These are phyloP conservation scores for Rhizoclosmatium hyalinum DNA, from an alignment of 371 early-diverging fungal genomes.

Conservation along the genomic window DNA sequence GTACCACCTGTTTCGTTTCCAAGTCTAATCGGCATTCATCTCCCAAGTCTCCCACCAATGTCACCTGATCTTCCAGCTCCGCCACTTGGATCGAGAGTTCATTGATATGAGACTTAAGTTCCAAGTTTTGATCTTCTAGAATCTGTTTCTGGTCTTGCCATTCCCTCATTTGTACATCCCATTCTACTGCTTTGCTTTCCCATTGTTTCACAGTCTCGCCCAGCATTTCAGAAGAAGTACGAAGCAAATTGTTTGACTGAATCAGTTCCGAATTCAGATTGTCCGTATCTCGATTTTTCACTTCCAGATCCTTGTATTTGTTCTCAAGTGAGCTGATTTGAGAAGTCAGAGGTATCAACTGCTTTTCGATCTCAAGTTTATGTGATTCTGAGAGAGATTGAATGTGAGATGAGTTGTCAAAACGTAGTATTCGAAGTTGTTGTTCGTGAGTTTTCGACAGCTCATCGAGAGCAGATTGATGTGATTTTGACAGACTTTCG, in stretches of 20 bases:
- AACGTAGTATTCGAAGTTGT: not conserved
- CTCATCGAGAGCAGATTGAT: not conserved
- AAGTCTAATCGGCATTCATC: not conserved
- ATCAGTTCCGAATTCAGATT: no score
- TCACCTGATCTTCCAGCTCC: not conserved
- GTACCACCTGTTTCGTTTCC: not conserved
- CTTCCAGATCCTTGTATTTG: no score
- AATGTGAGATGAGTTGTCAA: no score
- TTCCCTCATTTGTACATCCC: not conserved
- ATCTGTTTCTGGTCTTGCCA: not conserved
- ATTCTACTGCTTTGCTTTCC: not conserved
- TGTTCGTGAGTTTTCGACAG: not conserved
- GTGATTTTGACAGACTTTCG: not conserved
- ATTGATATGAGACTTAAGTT: not conserved
- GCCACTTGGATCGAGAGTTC: not conserved
- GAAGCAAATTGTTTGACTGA: no score
- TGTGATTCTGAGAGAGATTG: no score
- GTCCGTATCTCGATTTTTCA: no score
- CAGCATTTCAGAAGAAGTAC: no score
- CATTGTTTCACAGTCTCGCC: not conserved
- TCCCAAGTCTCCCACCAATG: no score
- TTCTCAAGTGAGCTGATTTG: no score
- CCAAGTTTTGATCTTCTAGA: not conserved
- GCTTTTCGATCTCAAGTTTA: no score
- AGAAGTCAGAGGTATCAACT: no score